phyloP scores from a whole-genome alignment of 805 yeast genomes.

The Jamesozyma spencerorum region DNA sequence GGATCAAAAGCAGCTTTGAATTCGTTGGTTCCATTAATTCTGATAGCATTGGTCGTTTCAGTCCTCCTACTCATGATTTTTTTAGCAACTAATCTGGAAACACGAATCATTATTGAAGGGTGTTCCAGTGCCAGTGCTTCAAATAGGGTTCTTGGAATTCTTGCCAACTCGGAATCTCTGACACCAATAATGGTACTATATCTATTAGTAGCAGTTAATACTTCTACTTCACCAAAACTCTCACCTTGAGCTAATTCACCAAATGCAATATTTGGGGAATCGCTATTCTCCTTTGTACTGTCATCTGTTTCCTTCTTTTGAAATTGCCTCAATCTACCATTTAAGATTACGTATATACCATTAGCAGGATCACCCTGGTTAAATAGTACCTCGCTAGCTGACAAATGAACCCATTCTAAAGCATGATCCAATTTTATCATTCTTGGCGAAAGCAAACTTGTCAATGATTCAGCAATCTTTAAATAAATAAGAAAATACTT shows the following conservation, averaged over 20 bases:
- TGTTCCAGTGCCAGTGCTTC: slow-evolving; percentile 74
- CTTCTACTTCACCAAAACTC: slow-evolving; percentile 91
- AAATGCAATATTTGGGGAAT: slow-evolving; percentile 27
- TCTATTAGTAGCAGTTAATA: slow-evolving; percentile 68
- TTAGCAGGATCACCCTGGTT: slow-evolving; percentile 81
- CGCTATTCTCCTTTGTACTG: background rate
- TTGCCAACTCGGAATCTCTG: slow-evolving; percentile 86
- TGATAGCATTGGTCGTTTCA: slow-evolving; percentile 7
- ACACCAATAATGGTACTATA: slow-evolving; percentile 69
- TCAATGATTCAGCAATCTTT: slow-evolving; percentile 65
- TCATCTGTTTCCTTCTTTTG: slow-evolving; percentile 5
- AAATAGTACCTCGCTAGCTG: slow-evolving; percentile 76
- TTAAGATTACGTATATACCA: slow-evolving; percentile 80
- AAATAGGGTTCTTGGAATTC: slow-evolving; percentile 84
- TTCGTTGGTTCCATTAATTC: slow-evolving; percentile 12
- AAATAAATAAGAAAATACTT: slow-evolving; percentile 66
- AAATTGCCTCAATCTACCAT: slow-evolving; percentile 75
- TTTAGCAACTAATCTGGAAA: slow-evolving; percentile 76
- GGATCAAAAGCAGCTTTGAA: slow-evolving; percentile 23
- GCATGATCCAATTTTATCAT: slow-evolving; percentile 79
- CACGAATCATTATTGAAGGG: slow-evolving; percentile 85
- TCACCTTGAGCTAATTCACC: slow-evolving; percentile 92
- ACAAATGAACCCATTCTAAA: slow-evolving; percentile 85
- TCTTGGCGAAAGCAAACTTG: slow-evolving; percentile 55
- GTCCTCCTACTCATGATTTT: slow-evolving; percentile 28